Evolutionary conservation across 805 yeast genomes (phyloP).

Genomic region (Kuraishia capsulata): DNA sequence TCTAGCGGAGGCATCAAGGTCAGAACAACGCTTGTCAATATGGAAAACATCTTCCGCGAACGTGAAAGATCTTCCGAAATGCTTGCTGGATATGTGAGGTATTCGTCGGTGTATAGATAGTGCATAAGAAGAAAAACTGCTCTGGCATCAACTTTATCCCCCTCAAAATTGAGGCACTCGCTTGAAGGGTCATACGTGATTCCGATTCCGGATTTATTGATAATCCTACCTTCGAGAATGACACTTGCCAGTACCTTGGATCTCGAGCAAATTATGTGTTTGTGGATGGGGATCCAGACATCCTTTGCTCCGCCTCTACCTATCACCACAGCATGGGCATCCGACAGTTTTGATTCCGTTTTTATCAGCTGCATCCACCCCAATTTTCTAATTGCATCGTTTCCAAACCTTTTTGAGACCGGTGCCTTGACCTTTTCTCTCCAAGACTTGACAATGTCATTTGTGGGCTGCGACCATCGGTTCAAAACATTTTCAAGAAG

Average conservation of each 20-base stretch:
- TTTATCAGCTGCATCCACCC: background rate
- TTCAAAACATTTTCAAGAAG: background rate
- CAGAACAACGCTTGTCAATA: background rate
- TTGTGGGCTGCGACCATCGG: background rate
- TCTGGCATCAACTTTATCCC: constrained; percentile 8
- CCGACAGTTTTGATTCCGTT: background rate
- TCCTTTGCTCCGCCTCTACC: background rate
- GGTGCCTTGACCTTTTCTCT: background rate
- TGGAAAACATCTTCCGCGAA: background rate
- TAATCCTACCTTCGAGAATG: constrained; percentile 10
- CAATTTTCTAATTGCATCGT: background rate
- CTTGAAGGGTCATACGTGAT: background rate
- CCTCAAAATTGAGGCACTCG: background rate
- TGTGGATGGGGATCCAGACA: constrained; percentile 16
- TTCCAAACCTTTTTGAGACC: background rate
- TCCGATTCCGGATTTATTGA: constrained; percentile 8
- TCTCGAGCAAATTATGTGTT: constrained; percentile 21
- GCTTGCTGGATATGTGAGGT: constrained; percentile 10
- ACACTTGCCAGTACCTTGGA: constrained; percentile 20
- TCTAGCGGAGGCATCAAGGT: background rate
- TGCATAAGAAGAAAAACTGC: constrained; percentile 13
- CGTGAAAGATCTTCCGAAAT: background rate
- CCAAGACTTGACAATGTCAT: background rate
- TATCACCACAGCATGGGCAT: background rate
- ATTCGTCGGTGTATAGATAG: constrained; percentile 16